Base-by-base conservation (phyloP, 768 basidiomycete genomes). In the Kwoniella mangroviensis region DNA sequence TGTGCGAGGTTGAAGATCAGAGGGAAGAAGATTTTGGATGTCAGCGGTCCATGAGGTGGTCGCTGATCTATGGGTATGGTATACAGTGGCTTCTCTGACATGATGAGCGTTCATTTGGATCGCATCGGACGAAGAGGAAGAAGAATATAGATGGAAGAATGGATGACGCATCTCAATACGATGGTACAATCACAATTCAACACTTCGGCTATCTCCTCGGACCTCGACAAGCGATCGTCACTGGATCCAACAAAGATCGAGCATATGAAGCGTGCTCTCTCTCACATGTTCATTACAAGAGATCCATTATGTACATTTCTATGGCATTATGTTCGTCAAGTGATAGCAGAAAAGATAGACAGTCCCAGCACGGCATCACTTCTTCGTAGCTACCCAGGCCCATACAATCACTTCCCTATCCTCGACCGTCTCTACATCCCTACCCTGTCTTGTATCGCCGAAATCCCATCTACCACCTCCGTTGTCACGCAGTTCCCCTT, bases 1-100 rank as follows among this genome's bases (percentile, higher is more conserved):
- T 89, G 89, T 12, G 87, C 92, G 9, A 87, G 74, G 81, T 89
- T 91, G 26, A 88, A 78, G 4, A 88, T 1, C 12, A 81, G 66
- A 7, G 76, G 73, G 63, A 82, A 79, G 61, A 81, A 73, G 41
- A 79, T 70, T 43, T 74, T 73, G 67, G 70, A 69, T 22, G 65
- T 71, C 40, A 68, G 45, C 1, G 73, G 73, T 17, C 79, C 75
- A 57, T 77, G 79, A 19, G 79, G 63, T 26, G 81, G 80, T 40
- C 84, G 73, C 2, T 80, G 67, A 1, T 71, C 54, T 63, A 84
- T 84, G 12, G 84, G 84, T 10, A 83, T 78, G n/a, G 77, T 77
- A 66, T 83, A 81, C 22, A 84, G 53, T 12, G 73, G 69, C 57
- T 62, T 65, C 13, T 72, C 53, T 51, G 70, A 55, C 65, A 67